A percentile compares a stretch with the other conserved stretches of the same genome.
phyloP scores from a whole-genome alignment of 176 grass and related monocot genomes.

The Thinopyrum elongatum region DNA sequence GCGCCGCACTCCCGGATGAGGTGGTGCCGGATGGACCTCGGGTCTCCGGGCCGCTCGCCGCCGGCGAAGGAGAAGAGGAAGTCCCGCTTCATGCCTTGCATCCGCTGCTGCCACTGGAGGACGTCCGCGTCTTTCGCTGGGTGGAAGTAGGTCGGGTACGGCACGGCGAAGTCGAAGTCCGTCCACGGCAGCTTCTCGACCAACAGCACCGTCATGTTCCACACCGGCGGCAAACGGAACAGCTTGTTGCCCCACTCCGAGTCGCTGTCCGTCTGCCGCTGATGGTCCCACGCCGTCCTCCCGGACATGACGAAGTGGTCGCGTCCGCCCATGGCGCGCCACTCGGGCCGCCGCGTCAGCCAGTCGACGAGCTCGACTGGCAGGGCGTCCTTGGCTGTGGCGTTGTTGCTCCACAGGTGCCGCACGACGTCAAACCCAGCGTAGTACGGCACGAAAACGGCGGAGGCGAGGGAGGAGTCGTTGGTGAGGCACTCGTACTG shows the following conservation, averaged over 20 bases:
- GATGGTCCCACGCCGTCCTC: constrained; percentile 59
- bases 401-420: constrained; percentile 61
- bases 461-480: constrained; percentile 59
- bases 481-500: constrained; percentile 72
- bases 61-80: constrained; percentile 78
- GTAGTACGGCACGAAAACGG: constrained; percentile 71
- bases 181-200: constrained; percentile 66
- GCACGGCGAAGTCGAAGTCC: constrained; percentile 52
- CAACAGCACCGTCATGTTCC: constrained; percentile 79
- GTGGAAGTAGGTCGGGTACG: constrained; percentile 84
- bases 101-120: constrained; percentile 51
- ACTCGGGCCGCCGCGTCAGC: no score
- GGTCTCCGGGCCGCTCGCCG: constrained; percentile 46
- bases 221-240: constrained; percentile 56
- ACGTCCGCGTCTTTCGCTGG: constrained; percentile 59
- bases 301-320: constrained; percentile 42
- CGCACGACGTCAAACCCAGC: constrained; percentile 66
- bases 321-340: no score
- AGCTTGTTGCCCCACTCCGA: constrained; percentile 76
- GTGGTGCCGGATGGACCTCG: constrained; percentile 60
- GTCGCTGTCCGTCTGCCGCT: constrained; percentile 43
- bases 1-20: constrained; percentile 58
- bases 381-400: constrained; percentile 43
- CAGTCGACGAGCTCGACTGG: constrained; percentile 30
- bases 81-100: constrained; percentile 32